Evolutionary conservation across 805 yeast genomes (phyloP).

Genomic region (Starmera dryadoides): DNA sequence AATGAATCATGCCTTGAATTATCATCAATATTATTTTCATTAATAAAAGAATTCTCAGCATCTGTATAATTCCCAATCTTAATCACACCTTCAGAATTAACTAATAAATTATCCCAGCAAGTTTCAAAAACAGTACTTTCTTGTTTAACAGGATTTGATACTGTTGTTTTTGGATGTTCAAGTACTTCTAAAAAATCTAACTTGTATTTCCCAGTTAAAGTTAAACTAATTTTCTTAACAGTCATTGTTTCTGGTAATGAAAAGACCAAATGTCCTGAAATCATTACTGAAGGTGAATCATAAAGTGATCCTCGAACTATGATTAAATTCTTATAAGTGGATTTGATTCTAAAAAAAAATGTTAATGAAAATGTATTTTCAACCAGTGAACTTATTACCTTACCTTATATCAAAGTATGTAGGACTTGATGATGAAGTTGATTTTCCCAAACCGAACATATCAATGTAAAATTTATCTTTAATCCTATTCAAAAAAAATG

Average conservation of each 20-base stretch:
- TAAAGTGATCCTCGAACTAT: constrained; percentile 68
- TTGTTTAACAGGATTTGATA: constrained; percentile 36
- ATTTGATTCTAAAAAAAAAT: constrained; percentile 17
- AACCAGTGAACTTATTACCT: not conserved
- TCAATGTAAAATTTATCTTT: no score
- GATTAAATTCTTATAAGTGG: constrained; percentile 51
- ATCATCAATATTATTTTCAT: constrained; percentile 2
- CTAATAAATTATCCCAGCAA: constrained; percentile 56
- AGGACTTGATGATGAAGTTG: constrained; percentile 12
- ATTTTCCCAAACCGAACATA: constrained; percentile 19
- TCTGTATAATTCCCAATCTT: constrained; percentile 10
- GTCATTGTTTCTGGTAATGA: constrained; percentile 61
- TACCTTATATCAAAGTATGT: constrained; percentile 24
- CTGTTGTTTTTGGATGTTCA: constrained; percentile 27
- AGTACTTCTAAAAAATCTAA: constrained; percentile 48
- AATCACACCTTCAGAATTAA: constrained; percentile 23
- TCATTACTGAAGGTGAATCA: constrained; percentile 68
- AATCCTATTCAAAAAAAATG: no score
- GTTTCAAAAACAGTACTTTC: constrained; percentile 61
- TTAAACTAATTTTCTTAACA: constrained; percentile 53
- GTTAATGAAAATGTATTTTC: constrained; percentile 1
- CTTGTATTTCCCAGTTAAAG: constrained; percentile 55
- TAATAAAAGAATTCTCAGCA: not conserved
- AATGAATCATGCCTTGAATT: constrained; percentile 9
- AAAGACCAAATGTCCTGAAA: constrained; percentile 69